A percentile compares a stretch with the other conserved stretches of the same genome.
Conservation (phyloP, 2,329 filamentous ascomycete species). For the Xylariaceae sp. region DNA sequence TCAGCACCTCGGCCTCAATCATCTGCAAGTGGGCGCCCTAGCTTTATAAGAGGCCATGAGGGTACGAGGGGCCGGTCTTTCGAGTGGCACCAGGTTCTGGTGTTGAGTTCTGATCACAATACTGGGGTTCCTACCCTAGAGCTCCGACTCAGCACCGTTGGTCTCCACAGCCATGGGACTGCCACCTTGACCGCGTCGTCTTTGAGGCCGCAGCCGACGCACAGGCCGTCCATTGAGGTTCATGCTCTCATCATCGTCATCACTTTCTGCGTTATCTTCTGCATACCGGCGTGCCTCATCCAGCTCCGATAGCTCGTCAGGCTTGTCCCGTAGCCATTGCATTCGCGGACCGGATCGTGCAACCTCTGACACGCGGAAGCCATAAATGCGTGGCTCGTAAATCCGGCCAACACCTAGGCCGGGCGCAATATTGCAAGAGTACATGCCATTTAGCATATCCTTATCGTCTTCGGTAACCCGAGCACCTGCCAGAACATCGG, state of each 20-base stretch:
- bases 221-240: conserved; percentile 38
- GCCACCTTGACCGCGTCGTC: conserved; percentile 44
- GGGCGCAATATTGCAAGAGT: conserved; percentile 80
- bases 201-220: conserved; percentile 38
- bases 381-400: conserved; percentile 95
- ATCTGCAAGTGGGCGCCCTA: no score
- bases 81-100: no score
- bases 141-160: conserved; percentile 54
- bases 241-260: conserved; percentile 52
- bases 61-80: no score
- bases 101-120: no score
- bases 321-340: conserved; percentile 91
- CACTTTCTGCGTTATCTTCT: conserved; percentile 49
- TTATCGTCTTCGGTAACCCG: conserved; percentile 40
- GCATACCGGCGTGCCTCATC: conserved; percentile 67
- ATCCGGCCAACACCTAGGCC: conserved; percentile 78
- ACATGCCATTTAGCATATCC: conserved; percentile 76
- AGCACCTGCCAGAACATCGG: conserved; percentile 47
- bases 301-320: conserved; percentile 72
- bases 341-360: conserved; percentile 88
- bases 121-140: conserved; percentile 26
- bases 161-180: conserved; percentile 54
- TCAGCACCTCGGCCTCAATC: no score
- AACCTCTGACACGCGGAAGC: conserved; percentile 88
- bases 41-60: no score